Evolutionary conservation across 805 yeast species (phyloP).

Genomic region (Candida patagonica): DNA sequence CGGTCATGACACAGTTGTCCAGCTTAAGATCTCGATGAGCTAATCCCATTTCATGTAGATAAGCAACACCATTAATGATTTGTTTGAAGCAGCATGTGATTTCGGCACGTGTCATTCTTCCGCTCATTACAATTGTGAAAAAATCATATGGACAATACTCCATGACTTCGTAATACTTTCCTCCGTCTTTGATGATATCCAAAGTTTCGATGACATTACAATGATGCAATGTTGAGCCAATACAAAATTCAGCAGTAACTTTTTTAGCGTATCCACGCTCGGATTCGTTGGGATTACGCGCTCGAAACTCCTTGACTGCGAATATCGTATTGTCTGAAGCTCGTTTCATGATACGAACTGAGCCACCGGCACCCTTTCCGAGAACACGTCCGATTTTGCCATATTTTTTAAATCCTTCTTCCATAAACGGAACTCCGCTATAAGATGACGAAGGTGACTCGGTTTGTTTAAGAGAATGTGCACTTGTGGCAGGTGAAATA

Average conservation of each 20-base stretch:
- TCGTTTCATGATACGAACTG: slow-evolving; percentile 70
- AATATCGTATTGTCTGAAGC: slow-evolving; percentile 51
- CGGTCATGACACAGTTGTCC: slow-evolving; percentile 83
- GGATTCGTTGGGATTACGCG: slow-evolving; percentile 51
- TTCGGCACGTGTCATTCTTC: slow-evolving; percentile 62
- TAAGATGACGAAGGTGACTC: slow-evolving; percentile 3
- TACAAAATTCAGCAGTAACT: slow-evolving; percentile 71
- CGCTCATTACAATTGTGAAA: slow-evolving; percentile 87
- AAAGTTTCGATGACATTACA: slow-evolving; percentile 72
- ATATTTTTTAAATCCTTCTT: slow-evolving; percentile 47
- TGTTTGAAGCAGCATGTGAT: slow-evolving; percentile 77
- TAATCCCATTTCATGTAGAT: slow-evolving; percentile 71
- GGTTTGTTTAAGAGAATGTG: not conserved
- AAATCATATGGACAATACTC: slow-evolving; percentile 90
- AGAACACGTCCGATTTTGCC: slow-evolving; percentile 65
- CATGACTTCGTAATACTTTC: slow-evolving; percentile 68
- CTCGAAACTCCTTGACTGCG: slow-evolving; percentile 82
- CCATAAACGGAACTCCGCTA: slow-evolving; percentile 29
- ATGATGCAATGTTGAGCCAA: slow-evolving; percentile 72
- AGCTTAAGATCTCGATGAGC: slow-evolving; percentile 90
- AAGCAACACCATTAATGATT: slow-evolving; percentile 62
- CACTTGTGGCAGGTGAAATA: slow-evolving; percentile 1
- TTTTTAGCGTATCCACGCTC: slow-evolving; percentile 65
- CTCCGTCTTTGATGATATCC: slow-evolving; percentile 66
- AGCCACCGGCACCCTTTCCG: slow-evolving; percentile 94